Conservation (phyloP, 129 eudicot genomes). For the Smallanthus sonchifolius region DNA sequence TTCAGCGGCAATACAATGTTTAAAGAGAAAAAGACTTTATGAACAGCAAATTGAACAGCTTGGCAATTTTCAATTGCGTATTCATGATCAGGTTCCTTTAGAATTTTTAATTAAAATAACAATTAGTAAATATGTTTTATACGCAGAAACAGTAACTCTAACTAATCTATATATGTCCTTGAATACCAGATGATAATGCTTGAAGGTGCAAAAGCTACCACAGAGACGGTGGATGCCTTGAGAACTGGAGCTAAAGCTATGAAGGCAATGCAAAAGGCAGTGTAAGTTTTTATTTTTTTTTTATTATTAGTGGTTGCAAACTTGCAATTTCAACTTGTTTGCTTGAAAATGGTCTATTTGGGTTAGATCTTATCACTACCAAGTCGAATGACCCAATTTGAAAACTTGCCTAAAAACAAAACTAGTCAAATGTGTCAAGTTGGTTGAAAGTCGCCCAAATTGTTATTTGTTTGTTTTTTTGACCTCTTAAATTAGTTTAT, state of each 20-base stretch:
- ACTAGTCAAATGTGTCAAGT: not conserved
- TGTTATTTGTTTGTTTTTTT: not conserved
- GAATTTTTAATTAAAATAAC: not conserved
- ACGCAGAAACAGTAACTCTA: not conserved
- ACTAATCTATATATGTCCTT: not conserved
- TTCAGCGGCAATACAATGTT: slow-evolving; percentile 57
- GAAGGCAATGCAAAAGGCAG: slow-evolving; percentile 60
- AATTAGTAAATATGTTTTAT: not conserved
- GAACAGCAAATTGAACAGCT: slow-evolving; percentile 59
- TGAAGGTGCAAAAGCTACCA: slow-evolving; percentile 68
- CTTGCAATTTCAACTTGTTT: not conserved
- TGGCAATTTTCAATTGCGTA: slow-evolving; percentile 53
- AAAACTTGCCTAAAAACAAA: not conserved
- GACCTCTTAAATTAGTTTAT: not conserved
- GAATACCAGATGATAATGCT: slow-evolving; percentile 47
- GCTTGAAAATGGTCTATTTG: not conserved
- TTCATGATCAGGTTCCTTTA: slow-evolving; percentile 49
- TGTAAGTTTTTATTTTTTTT: slow-evolving; percentile 21
- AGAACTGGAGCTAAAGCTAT: slow-evolving; percentile 62
- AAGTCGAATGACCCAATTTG: not conserved
- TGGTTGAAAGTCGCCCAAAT: not conserved
- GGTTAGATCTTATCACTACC: not conserved
- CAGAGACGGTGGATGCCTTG: slow-evolving; percentile 60
- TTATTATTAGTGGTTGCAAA: not conserved
- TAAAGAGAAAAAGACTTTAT: slow-evolving; percentile 48